Base-by-base conservation (phyloP, 1,284 basidiomycete genomes). In the Ceratobasidium sp. region DNA sequence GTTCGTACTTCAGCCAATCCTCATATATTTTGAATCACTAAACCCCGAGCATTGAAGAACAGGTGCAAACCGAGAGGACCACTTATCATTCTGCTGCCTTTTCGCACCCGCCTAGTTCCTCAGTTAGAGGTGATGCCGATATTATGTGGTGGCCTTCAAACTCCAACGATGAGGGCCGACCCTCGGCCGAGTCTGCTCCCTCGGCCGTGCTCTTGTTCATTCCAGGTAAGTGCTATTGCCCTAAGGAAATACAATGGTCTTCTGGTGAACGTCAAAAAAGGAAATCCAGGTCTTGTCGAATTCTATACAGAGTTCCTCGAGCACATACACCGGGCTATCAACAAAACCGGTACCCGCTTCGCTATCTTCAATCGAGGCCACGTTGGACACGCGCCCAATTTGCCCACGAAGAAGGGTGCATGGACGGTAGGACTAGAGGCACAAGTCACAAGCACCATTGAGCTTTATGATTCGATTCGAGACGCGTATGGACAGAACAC, bases 291-390 rank as follows among this genome's bases (percentile, higher is more conserved):
- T 0, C 80, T 89, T 15, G 76, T 88, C 36, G 85, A 87, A 44
- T 90, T 91, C 79, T 91, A 91, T 76, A 83, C 82, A 0, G 85
- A 85, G 11, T 91, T 90, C 78, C 82, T 91, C 22, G 83, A 84
- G 29, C 83, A 81, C 1, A 79, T 91, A 9, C 82, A 87, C 71
- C 78, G 81, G 19, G 81, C 71, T 79, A 15, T 81, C 81, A 8
- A 79, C 77, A 19, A 81, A 81, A 50, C 77, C 22, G 44, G 73
- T 73, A 73, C 57, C 24, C 31, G 7, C 6, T 33, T 89, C 24
- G 85, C 86, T 15, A 86, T 90, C 51, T 80, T 90, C 19, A 86
- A 85, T 15, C 87, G 87, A 79, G 85, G 86, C 24, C 86, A 89
- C 79, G 80, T 90, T 17, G 87, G 87, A 59, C 89, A 89, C 77